Conservation (phyloP, 441 rosid species). For the Gossypium schwendimanii region DNA sequence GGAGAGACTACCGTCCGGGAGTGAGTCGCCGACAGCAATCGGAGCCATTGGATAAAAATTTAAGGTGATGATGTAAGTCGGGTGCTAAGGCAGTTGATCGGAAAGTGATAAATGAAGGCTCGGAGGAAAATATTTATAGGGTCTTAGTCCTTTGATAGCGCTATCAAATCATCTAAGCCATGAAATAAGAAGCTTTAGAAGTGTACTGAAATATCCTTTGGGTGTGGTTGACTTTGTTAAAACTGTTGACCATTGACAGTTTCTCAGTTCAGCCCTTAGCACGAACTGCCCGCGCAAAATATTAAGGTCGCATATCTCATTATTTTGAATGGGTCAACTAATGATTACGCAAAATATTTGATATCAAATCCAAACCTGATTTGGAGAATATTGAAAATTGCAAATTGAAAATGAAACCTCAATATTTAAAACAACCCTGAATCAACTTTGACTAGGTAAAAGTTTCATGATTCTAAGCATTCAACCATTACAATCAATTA, state of each 20-base stretch:
- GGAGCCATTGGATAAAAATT: conserved; percentile 59
- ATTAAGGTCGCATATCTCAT: neutral
- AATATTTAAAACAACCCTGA: too few species aligned
- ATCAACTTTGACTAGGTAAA: too few species aligned
- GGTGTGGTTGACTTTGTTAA: neutral
- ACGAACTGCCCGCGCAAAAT: neutral
- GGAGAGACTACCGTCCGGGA: conserved; percentile 78
- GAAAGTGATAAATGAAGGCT: too few species aligned
- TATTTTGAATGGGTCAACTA: neutral
- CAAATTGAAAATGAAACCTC: too few species aligned
- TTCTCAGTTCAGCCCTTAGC: neutral
- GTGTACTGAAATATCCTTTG: neutral
- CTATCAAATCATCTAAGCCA: neutral
- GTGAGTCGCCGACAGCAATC: conserved; percentile 50
- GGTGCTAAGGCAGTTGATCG: neutral
- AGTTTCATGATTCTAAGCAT: too few species aligned
- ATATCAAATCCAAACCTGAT: too few species aligned
- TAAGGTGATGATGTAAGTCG: neutral
- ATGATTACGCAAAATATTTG: neutral
- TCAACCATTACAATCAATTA: too few species aligned
- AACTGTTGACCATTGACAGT: neutral
- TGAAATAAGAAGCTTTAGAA: neutral
- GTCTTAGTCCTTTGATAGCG: neutral
- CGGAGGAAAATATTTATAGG: neutral
- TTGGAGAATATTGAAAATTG: too few species aligned